Evolutionary conservation across 2,329 filamentous ascomycete species (phyloP), one percentile per base, ranked within the genome.

Genomic region (Phaeosphaeria sp.): DNA sequence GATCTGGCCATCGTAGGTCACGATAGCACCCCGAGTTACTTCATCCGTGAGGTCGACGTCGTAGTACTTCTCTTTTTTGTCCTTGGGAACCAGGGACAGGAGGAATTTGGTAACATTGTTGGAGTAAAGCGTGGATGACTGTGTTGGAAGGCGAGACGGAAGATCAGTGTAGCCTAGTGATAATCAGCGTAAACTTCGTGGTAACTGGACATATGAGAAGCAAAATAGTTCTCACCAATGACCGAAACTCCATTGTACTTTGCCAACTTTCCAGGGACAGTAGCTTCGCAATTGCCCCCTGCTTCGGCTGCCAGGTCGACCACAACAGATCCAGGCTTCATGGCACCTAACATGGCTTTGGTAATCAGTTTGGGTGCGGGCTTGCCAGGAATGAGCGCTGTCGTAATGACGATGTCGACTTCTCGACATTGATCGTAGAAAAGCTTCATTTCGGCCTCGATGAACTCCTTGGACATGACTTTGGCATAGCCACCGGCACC

Each of bases 41-140:
- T 96, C 92, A 65, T 96, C 93, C 0, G 86, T 84, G 3, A 96
- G 81, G 66, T 96, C 91, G 46, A 96, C 83, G 7, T 91, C 91
- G 62, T 92, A 96, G 39, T 89, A 85, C 62, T 91, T 92, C 1
- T 93, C 89, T 60, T 89, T 86, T 2, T 92, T 92, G 2, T 92
- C 88, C 57, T 89, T 85, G 1, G 92, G 91, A 1, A 88, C 78
- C 83, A 96, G 92, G 0, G 92, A 95, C 9, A 97, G 83, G 25
- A 96, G 80, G 56, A 93, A 90, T 73, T 96, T 97, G 65, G 89
- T 93, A 68, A 96, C 93, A 73, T 97, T 97, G 83, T 96, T 97
- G 2, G 91, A 95, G 77, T 96, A 97, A 20, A 97, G 80, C 0
- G 91, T 96, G 0, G 92, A 96, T 0, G 92, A 92, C 75, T 97